These are phyloP conservation scores for Ambrosia trifida DNA, from an alignment of 129 eudicot species.

Conservation along the genomic window DNA sequence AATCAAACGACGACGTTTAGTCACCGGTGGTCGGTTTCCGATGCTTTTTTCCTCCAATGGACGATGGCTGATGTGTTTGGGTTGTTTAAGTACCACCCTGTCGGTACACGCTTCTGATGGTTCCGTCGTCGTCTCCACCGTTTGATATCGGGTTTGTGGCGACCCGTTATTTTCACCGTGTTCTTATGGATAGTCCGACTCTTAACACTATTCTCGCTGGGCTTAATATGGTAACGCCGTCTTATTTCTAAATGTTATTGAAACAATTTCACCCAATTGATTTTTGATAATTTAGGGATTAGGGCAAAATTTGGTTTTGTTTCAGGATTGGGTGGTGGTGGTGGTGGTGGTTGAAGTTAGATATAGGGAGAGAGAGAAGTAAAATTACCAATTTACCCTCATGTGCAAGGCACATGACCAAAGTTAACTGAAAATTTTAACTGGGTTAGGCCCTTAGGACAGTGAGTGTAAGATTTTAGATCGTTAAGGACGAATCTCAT, in stretches of 20 bases:
- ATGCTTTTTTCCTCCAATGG: conserved; percentile 68
- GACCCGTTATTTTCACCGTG: conserved; percentile 54
- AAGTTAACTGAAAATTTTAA: too few species aligned
- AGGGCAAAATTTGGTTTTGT: too few species aligned
- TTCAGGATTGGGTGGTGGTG: too few species aligned
- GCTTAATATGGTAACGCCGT: conserved; percentile 72
- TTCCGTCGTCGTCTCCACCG: conserved; percentile 69
- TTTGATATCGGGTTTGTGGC: conserved; percentile 84
- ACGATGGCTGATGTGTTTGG: conserved; percentile 40
- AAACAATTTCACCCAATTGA: too few species aligned
- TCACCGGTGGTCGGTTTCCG: conserved; percentile 24
- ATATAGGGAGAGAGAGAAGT: too few species aligned
- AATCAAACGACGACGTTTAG: neutral
- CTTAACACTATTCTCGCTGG: conserved; percentile 83
- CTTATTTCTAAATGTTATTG: neutral
- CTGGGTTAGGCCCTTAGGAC: too few species aligned
- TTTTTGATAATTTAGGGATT: too few species aligned
- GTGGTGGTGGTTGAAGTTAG: too few species aligned
- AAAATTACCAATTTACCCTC: too few species aligned
- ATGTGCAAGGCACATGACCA: too few species aligned
- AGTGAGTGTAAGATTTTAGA: too few species aligned
- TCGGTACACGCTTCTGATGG: conserved; percentile 82
- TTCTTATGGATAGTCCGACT: conserved; percentile 55
- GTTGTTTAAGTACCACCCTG: conserved; percentile 57
- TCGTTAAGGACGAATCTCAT: too few species aligned